Conservation (phyloP, 73 alveolate genomes). For the Loxodes magnus region DNA sequence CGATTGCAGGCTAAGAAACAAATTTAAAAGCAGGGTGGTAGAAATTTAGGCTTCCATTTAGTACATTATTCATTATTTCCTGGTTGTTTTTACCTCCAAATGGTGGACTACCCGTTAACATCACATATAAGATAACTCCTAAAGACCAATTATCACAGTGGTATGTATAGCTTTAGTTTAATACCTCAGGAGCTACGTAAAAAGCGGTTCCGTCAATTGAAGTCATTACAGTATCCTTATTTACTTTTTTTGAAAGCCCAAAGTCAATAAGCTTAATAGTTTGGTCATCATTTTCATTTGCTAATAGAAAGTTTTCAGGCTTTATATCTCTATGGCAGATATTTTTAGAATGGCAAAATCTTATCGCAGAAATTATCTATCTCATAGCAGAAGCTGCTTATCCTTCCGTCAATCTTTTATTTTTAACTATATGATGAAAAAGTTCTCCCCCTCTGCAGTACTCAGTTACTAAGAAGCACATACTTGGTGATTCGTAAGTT, state of each 20-base stretch:
- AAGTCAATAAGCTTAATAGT: conserved; percentile 57
- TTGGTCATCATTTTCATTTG: conserved; percentile 15
- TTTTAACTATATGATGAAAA: background rate
- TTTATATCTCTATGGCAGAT: conserved; percentile 38
- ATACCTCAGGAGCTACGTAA: conserved; percentile 83
- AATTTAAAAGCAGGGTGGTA: conserved; percentile 23
- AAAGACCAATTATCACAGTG: conserved; percentile 80
- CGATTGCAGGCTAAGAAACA: conserved; percentile 55
- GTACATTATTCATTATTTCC: conserved; percentile 58
- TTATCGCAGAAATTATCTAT: background rate
- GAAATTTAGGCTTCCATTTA: conserved; percentile 37
- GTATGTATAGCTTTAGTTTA: conserved; percentile 54
- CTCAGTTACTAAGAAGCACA: conserved; percentile 1
- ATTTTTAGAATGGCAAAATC: conserved; percentile 4
- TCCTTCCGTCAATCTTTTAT: background rate
- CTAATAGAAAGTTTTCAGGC: conserved; percentile 63
- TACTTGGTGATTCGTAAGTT: background rate
- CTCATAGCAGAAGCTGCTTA: conserved; percentile 5
- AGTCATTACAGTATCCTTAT: conserved; percentile 19
- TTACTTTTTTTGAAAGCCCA: conserved; percentile 50
- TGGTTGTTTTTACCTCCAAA: conserved; percentile 65
- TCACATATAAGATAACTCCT: conserved; percentile 69
- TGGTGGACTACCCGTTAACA: conserved; percentile 75
- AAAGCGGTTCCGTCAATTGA: conserved; percentile 63
- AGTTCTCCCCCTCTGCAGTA: conserved; percentile 6